A percentile compares a stretch with the other conserved stretches of the same genome.
These are phyloP conservation scores for Truncatella angustata DNA, from an alignment of 2,329 filamentous ascomycete genomes.

Conservation along the genomic window DNA sequence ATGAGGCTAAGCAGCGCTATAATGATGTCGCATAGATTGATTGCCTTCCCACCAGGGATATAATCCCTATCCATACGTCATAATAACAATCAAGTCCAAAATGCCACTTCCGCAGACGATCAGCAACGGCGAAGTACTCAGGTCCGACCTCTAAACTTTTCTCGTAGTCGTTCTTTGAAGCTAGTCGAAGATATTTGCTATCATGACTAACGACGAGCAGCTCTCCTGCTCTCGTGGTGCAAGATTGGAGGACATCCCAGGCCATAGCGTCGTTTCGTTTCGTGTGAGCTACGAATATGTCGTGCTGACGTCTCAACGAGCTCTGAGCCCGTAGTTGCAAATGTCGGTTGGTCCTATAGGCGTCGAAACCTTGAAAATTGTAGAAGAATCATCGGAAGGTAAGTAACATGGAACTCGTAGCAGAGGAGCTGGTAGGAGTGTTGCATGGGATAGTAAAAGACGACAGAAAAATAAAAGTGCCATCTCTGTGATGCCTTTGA, in stretches of 20 bases:
- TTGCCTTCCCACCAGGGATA: conserved; percentile 14
- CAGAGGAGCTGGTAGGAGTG: conserved; percentile 43
- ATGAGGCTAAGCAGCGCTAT: not conserved
- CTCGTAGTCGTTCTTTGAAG: conserved; percentile 24
- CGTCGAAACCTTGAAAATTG: conserved; percentile 15
- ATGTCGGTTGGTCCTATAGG: conserved; percentile 18
- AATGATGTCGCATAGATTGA: not conserved
- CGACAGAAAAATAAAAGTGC: conserved; percentile 48
- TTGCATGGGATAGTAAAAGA: conserved; percentile 42
- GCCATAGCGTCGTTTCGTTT: conserved; percentile 16
- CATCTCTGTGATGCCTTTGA: conserved; percentile 45
- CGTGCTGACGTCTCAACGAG: conserved; percentile 20
- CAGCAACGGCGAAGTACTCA: conserved; percentile 22
- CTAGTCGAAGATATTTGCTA: conserved; percentile 16
- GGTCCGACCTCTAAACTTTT: conserved; percentile 19
- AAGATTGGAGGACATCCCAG: not conserved
- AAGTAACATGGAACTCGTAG: not conserved
- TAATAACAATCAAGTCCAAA: conserved; percentile 28
- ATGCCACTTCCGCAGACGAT: conserved; percentile 20
- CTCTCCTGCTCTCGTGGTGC: not conserved
- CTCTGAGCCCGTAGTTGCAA: conserved; percentile 22
- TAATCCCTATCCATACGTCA: conserved; percentile 30
- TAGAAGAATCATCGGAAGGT: not conserved
- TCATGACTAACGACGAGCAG: not conserved
- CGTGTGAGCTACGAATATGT: conserved; percentile 30